Base-by-base conservation (phyloP, 768 basidiomycete genomes). In the Boletus coccyginus region DNA sequence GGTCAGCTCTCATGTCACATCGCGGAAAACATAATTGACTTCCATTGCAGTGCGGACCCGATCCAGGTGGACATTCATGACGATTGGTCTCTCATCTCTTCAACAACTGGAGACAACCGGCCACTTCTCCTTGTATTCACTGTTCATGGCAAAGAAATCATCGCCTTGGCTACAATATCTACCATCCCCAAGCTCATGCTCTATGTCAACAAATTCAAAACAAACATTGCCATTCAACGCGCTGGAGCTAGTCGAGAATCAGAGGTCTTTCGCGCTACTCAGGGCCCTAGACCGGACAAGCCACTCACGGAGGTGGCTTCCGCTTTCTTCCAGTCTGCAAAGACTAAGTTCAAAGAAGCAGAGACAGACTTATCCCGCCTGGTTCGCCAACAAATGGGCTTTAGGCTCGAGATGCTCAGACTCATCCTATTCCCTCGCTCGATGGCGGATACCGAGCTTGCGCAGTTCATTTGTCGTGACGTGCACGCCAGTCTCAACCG, bases 301-400 rank as follows among this genome's bases (percentile, higher is more conserved):
- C 86, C 92, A 2, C 75, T 94, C 16, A 90, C 90, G 2, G 83
- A 88, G 13, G 90, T 94, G n/a, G 92, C 92, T 2, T 84, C 89
- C 59, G 89, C 91, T 32, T 90, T 93, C 84, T 70, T 94, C 39
- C 77, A 81, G 52, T 88, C 90, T 0, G 88, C 92, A 29, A 81
- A 84, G 41, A 84, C 75, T 42, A 82, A 84, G 21, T 82, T 92
- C 70, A 86, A 82, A 60, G 90, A 90, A 70, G 77, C 79, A 14
- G 88, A 87, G 55, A 70, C 74, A 10, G 80, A 75, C 1, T 69
- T 88, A 9, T 80, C 81, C 7, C 85, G 86, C 59, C 72, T 81
- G 16, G 82, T 94, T 57, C 75, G 78, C 48, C 90, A 92, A 66
- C 81, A 85, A 55, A 86, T 94, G 80, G 85, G 83, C 59, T 80